Base-by-base conservation (phyloP, 352 stramenopile species). In the Phytophthora parvispora region DNA sequence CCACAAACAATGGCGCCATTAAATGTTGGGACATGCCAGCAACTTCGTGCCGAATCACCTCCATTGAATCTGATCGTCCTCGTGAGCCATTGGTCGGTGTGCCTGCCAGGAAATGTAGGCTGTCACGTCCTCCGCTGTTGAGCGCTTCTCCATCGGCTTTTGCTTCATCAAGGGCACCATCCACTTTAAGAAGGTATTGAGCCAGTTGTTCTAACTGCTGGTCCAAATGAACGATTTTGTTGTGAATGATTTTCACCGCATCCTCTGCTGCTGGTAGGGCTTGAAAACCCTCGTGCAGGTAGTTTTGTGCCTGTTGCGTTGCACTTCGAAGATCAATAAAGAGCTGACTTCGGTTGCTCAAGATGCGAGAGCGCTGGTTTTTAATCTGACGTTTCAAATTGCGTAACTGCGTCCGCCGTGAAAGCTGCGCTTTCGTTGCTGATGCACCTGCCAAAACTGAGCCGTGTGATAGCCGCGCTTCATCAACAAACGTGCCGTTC, bases 321-420 rank as follows among this genome's bases (percentile, higher is more conserved):
- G 88, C 88, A 53, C 82, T 94, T 52, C 90, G 93, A 63, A 96
- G 70, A 54, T 97, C 87, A 32, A 90, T 88, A 67, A 87, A 93
- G 12, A 97, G 67, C 52, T 95, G 87, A 36, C 88, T 94, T 2
- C 85, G 78, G 43, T 93, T 96, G 67, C 79, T 95, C 38, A 96
- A 63, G 45, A 96, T 83, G 18, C 88, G 81, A 20, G 89, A 93
- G 6, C 89, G 79, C 54, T 96, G 89, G 38, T 95, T 95, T 61
- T 94, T 96, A 18, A 96, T 86, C 45, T 91, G 69, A 13, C 89
- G 76, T 60, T 82, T 80, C 28, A 93, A 74, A 69, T 95, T 92
- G 13, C 89, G 69, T 20, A 96, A 57, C 43, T 95, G 83, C 1
- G 80, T 81, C 54, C 89, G 79, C 20, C 81, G 74, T 16, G 72